Base-by-base conservation (phyloP, 768 basidiomycete species). In the Boletus vinaceobasis region DNA sequence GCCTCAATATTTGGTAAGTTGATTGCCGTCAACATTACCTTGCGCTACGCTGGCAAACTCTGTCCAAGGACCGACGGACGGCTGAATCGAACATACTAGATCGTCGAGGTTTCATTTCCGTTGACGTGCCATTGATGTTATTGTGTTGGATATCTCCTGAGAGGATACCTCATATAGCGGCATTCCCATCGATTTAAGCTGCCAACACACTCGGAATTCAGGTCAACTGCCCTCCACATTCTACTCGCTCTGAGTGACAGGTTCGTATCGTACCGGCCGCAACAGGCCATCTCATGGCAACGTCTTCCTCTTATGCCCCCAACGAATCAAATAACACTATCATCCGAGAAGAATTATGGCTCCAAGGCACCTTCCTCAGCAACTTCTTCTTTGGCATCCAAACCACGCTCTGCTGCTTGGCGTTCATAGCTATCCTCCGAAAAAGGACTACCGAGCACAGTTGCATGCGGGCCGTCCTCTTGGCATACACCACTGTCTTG, bases 401-500 rank as follows among this genome's bases (percentile, higher is more conserved):
- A 43, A 32, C 36, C 44, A 51, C 43, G 3, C 45, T 65, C 19
- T 26, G 19, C 15, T 17, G 1, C 33, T 33, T 33, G 33, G 33
- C 11, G 33, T 13, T 33, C 33, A 33, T 33, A 11, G 3, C 33
- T 5, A 5, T 33, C 11, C 33, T 33, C 11, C 33, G 5, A 33
- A 13, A 27, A 32, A 23, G 8, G 14, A 26, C 47, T 43, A 3
- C 33, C 2, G 14, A 13, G 13, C 33, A 33, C 33, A 4, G 3
- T 13, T 1, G 10, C 31, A 35, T 37, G 19, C 37, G 29, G 5
- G 29, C 43, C 11, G 15, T 2, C 26, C 33, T 59, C 5, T 31
- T 59, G 31, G 14, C 33, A 15, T 61, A 53, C 31, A 21, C 56
- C n/a, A 13, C 11, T 11, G 4, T 49, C 19, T 50, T 53, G 26